These are phyloP conservation scores for Pontederia crassipes DNA, from an alignment of 176 grass and related monocot genomes.

Conservation along the genomic window DNA sequence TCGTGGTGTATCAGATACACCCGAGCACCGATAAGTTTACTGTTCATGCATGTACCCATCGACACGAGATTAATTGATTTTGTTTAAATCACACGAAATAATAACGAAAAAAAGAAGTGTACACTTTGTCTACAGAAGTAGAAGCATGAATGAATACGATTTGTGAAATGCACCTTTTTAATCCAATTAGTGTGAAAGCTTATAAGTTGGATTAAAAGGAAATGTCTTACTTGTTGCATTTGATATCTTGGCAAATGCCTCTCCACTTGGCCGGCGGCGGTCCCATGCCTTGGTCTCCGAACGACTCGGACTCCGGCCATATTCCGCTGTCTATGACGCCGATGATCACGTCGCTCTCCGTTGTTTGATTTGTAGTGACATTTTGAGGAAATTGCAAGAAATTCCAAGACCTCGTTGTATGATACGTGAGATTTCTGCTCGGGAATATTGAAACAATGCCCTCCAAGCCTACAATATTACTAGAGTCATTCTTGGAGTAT, in stretches of 20 bases:
- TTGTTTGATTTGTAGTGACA: neutral
- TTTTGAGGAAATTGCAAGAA: conserved; percentile 23
- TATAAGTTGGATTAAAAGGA: too few species aligned
- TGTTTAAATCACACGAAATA: too few species aligned
- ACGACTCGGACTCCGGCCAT: conserved; percentile 33
- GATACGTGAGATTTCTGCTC: conserved; percentile 8
- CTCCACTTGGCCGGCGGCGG: conserved; percentile 30
- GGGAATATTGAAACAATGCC: conserved; percentile 29
- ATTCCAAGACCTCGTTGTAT: conserved; percentile 48
- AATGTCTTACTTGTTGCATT: conserved; percentile 26
- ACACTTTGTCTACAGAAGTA: too few species aligned
- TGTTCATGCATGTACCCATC: neutral
- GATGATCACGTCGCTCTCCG: conserved; percentile 37
- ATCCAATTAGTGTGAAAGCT: too few species aligned
- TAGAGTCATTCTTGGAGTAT: neutral
- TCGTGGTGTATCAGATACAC: conserved; percentile 17
- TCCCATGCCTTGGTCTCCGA: conserved; percentile 24
- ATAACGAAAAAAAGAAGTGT: too few species aligned
- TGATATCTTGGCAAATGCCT: conserved; percentile 28
- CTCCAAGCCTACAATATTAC: conserved; percentile 10
- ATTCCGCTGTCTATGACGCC: conserved; percentile 36
- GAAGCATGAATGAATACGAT: too few species aligned
- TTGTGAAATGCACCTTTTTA: too few species aligned
- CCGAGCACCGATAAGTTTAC: conserved; percentile 35
- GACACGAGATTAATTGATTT: too few species aligned